phyloP scores from a whole-genome alignment of 345 rosid genomes.

The Gossypium turneri region DNA sequence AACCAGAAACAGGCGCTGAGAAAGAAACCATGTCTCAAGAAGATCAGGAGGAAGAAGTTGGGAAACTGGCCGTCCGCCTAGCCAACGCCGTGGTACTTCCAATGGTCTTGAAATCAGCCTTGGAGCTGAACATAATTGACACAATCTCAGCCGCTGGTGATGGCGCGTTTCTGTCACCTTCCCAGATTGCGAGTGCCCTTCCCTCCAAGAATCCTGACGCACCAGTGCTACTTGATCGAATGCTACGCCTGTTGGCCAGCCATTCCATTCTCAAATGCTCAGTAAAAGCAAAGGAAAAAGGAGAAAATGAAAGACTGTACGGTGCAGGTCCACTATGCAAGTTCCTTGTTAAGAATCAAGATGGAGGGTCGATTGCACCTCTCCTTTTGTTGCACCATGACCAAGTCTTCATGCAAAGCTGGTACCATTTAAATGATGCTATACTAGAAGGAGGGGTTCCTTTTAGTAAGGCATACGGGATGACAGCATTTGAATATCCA shows the following conservation, averaged over 20 bases:
- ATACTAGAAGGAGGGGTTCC: conserved; percentile 36
- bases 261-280: conserved; percentile 34
- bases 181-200: conserved; percentile 36
- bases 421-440: conserved; percentile 33
- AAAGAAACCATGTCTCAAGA: conserved; percentile 12
- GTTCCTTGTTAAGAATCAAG: conserved; percentile 33
- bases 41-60: conserved; percentile 29
- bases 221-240: conserved; percentile 36
- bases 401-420: conserved; percentile 36
- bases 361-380: conserved; percentile 37
- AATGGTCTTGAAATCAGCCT: conserved; percentile 41
- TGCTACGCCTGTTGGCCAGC: conserved; percentile 48
- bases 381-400: conserved; percentile 36
- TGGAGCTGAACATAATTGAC: conserved; percentile 46
- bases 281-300: not conserved
- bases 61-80: conserved; percentile 35
- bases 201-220: conserved; percentile 43
- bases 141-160: conserved; percentile 25
- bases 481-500: conserved; percentile 23
- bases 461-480: conserved; percentile 31
- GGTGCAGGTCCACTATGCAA: conserved; percentile 40
- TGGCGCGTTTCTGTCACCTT: conserved; percentile 28
- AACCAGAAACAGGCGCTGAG: too few relatives aligned
- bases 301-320: conserved; percentile 30
- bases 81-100: conserved; percentile 33